These are phyloP conservation scores for Heritiera littoralis DNA, from an alignment of 345 rosid species.

Conservation along the genomic window DNA sequence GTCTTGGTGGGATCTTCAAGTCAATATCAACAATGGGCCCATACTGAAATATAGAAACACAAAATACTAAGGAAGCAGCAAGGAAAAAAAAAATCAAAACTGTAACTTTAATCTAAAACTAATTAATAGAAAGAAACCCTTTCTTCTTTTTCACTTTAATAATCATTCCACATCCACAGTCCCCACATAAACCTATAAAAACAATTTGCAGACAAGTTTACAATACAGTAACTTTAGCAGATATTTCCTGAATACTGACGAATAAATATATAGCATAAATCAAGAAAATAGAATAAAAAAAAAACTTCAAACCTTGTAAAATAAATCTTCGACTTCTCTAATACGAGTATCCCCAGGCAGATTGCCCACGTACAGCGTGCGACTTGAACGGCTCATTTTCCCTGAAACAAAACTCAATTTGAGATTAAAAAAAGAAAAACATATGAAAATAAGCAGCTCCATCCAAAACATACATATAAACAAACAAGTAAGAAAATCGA, in stretches of 20 bases:
- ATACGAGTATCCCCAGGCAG: constrained; percentile 88
- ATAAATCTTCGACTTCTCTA: constrained; percentile 90
- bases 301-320: constrained; percentile 60
- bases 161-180: not conserved
- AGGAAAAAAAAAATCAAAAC: not conserved
- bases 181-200: not conserved
- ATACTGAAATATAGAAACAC: constrained; percentile 49
- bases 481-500: too few relatives aligned
- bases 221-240: not conserved
- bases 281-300: not conserved
- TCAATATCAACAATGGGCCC: constrained; percentile 92
- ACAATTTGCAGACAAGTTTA: not conserved
- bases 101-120: not conserved
- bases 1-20: constrained; percentile 93
- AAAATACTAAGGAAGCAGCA: not conserved
- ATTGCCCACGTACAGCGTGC: constrained; percentile 94
- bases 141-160: not conserved
- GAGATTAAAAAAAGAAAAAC: not conserved
- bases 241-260: not conserved
- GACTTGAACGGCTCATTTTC: constrained; percentile 78
- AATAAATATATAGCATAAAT: not conserved
- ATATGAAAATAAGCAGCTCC: too few relatives aligned
- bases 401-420: constrained; percentile 23
- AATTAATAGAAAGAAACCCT: not conserved
- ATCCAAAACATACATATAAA: too few relatives aligned